These are phyloP conservation scores for Monilinia fructigena DNA, from an alignment of 2,329 filamentous ascomycete species.

Conservation along the genomic window DNA sequence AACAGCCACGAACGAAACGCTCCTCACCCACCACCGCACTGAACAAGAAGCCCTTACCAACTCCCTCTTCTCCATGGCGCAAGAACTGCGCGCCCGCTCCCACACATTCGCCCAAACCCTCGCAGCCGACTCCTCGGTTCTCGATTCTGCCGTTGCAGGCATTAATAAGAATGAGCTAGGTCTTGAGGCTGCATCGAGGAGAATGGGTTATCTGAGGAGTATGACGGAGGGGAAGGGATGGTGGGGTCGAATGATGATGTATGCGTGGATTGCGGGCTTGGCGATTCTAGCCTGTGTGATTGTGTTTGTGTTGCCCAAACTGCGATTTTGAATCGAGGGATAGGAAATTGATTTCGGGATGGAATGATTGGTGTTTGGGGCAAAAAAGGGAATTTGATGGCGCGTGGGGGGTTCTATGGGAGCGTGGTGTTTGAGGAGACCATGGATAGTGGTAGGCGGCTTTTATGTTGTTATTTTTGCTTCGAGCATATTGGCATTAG, in stretches of 20 bases:
- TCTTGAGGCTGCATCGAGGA: constrained; percentile 72
- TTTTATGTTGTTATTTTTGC: neutral
- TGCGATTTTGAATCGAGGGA: constrained; percentile 63
- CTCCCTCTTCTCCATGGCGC: constrained; percentile 78
- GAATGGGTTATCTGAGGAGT: constrained; percentile 72
- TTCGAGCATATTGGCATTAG: neutral
- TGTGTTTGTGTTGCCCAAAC: constrained; percentile 83
- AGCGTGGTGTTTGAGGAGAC: constrained; percentile 21
- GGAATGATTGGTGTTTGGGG: neutral
- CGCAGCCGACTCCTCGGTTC: constrained; percentile 68
- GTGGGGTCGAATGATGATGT: constrained; percentile 76
- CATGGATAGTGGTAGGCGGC: constrained; percentile 7
- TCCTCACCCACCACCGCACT: constrained; percentile 71
- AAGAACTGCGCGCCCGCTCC: constrained; percentile 72
- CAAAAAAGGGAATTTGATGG: neutral
- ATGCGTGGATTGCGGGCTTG: constrained; percentile 77
- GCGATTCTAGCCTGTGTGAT: constrained; percentile 76
- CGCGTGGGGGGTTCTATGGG: neutral
- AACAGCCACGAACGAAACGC: constrained; percentile 62
- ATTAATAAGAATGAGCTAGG: constrained; percentile 73
- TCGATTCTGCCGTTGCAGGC: constrained; percentile 69
- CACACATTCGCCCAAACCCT: constrained; percentile 69
- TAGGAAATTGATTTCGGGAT: neutral
- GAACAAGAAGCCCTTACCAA: constrained; percentile 82
- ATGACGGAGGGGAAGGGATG: constrained; percentile 89